Percentiles rank a stretch among this genome's conserved stretches.
These are phyloP conservation scores for Madurella mycetomatis DNA, from an alignment of 2,329 filamentous ascomycete genomes.

Conservation along the genomic window DNA sequence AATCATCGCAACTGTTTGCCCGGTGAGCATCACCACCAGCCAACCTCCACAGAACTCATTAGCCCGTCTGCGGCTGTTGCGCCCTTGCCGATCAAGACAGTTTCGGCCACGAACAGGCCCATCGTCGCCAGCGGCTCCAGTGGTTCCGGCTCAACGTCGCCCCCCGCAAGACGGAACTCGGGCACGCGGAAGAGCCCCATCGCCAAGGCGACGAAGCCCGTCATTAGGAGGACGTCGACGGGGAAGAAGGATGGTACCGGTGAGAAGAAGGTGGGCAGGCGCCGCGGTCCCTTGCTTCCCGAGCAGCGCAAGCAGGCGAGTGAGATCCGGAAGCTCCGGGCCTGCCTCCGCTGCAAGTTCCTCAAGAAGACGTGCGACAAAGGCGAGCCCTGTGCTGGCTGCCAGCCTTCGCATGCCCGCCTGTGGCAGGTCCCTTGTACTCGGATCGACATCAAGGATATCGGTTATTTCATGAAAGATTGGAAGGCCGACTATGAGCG, in stretches of 20 bases:
- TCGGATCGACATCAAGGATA: slow-evolving; percentile 97
- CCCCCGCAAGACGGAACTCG: slow-evolving; percentile 63
- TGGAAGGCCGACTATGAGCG: slow-evolving; percentile 97
- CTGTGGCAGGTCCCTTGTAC: slow-evolving; percentile 98
- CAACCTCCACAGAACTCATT: slow-evolving; percentile 49
- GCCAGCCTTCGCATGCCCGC: slow-evolving; percentile 90
- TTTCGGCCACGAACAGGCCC: slow-evolving; percentile 54
- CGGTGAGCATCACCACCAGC: slow-evolving; percentile 48
- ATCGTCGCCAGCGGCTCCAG: slow-evolving; percentile 55
- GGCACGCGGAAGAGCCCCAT: slow-evolving; percentile 71
- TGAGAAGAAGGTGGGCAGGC: slow-evolving; percentile 90
- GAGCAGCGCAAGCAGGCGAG: slow-evolving; percentile 96
- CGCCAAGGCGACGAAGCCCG: slow-evolving; percentile 76
- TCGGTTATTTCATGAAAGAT: slow-evolving; percentile 98
- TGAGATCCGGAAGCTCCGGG: slow-evolving; percentile 91
- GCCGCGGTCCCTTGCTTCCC: slow-evolving; percentile 82
- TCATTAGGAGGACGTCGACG: slow-evolving; percentile 71
- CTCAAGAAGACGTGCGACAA: slow-evolving; percentile 99
- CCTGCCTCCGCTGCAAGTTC: slow-evolving; percentile 95
- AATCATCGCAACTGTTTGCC: slow-evolving; percentile 60
- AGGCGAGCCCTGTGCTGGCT: slow-evolving; percentile 91
- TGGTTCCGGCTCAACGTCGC: slow-evolving; percentile 58
- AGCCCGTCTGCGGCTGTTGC: slow-evolving; percentile 65
- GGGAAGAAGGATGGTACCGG: slow-evolving; percentile 72
- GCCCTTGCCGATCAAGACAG: slow-evolving; percentile 65